These are phyloP conservation scores for Rossbeevera mucosa DNA, from an alignment of 768 basidiomycete genomes.

Conservation along the genomic window DNA sequence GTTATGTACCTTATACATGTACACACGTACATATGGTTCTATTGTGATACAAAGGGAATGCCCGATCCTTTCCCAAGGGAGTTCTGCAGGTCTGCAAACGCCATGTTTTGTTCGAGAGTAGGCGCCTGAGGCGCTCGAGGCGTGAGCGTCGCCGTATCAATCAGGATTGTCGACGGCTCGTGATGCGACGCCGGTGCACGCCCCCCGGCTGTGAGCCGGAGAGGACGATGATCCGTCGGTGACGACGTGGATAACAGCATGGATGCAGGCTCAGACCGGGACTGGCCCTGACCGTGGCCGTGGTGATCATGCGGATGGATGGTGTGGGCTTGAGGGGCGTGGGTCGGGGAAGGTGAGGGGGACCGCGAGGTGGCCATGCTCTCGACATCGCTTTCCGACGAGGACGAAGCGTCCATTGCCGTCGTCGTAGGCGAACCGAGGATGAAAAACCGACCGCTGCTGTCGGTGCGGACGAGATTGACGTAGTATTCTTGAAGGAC, in stretches of 20 bases:
- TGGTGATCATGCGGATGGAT: background rate
- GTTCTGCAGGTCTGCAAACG: slow-evolving; percentile 64
- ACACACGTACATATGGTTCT: background rate
- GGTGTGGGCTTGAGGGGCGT: slow-evolving; percentile 3
- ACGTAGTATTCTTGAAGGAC: slow-evolving; percentile 91
- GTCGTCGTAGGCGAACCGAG: slow-evolving; percentile 34
- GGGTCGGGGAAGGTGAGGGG: slow-evolving; percentile 38
- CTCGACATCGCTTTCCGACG: slow-evolving; percentile 52
- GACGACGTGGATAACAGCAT: background rate
- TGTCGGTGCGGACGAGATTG: slow-evolving; percentile 87
- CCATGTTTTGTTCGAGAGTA: slow-evolving; percentile 82
- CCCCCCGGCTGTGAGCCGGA: slow-evolving; percentile 25
- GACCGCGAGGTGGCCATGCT: slow-evolving; percentile 44
- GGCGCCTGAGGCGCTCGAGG: slow-evolving; percentile 51
- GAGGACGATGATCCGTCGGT: slow-evolving; percentile 20
- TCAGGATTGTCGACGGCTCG: slow-evolving; percentile 35
- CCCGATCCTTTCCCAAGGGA: slow-evolving; percentile 34
- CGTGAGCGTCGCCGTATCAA: slow-evolving; percentile 34
- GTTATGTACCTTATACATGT: background rate
- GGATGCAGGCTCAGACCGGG: background rate
- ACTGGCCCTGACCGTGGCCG: background rate
- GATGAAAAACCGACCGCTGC: slow-evolving; percentile 53
- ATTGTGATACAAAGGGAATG: slow-evolving; percentile 14
- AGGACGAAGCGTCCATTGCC: background rate
- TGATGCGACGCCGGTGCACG: slow-evolving; percentile 25